Percentiles rank a stretch among this genome's conserved stretches.
Evolutionary conservation across 2,329 filamentous ascomycete species (phyloP).

Genomic region (Exophiala calicioides): DNA sequence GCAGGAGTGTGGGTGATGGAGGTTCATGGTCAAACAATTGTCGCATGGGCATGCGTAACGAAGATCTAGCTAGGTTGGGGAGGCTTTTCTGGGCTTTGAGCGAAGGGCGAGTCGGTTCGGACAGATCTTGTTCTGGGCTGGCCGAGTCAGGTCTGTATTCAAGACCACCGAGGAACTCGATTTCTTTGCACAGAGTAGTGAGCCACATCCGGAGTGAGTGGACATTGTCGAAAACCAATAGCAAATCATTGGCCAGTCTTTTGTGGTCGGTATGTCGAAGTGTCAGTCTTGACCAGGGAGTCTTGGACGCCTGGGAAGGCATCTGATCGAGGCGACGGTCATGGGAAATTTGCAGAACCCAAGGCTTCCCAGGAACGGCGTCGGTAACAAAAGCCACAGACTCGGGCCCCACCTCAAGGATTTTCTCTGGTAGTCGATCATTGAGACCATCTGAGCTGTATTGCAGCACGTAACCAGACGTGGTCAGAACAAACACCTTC

Average conservation of each 20-base stretch:
- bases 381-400: constrained; percentile 53
- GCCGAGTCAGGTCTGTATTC: constrained; percentile 43
- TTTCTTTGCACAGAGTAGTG: constrained; percentile 46
- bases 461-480: constrained; percentile 48
- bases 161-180: constrained; percentile 48
- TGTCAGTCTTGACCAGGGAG: constrained; percentile 41
- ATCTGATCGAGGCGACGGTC: constrained; percentile 22
- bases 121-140: constrained; percentile 10
- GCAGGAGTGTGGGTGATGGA: constrained; percentile 10
- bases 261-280: constrained; percentile 39
- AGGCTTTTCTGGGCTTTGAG: constrained; percentile 21
- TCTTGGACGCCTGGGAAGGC: constrained; percentile 34
- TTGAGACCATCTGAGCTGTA: constrained; percentile 47
- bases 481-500: constrained; percentile 50
- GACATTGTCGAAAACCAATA: constrained; percentile 47
- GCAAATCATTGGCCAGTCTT: constrained; percentile 41
- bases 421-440: constrained; percentile 50
- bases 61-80: constrained; percentile 13
- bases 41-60: constrained; percentile 6
- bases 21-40: neutral
- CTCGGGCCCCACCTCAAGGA: constrained; percentile 46
- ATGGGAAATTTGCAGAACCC: constrained; percentile 49
- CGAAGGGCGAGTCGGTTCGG: constrained; percentile 8
- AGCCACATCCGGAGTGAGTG: constrained; percentile 50
- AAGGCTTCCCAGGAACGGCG: constrained; percentile 51